Evolutionary conservation across 768 basidiomycete species (phyloP), one percentile per base, ranked within the genome.

Genomic region (Cyclocybe cylindracea): DNA sequence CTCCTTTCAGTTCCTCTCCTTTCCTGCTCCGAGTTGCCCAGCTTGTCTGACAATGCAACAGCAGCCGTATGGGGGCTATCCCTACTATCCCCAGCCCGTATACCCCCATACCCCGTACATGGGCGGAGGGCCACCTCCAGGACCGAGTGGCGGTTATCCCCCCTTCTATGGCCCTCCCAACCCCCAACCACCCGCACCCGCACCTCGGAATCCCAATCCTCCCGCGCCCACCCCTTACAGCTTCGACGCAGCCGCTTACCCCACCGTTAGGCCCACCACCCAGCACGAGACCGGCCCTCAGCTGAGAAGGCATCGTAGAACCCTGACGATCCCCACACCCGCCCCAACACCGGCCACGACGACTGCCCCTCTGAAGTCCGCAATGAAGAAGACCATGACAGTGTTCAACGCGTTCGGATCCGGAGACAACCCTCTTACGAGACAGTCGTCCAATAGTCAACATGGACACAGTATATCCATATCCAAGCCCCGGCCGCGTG

Each of bases 311-410:
- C 75, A 75, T 55, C 76, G 74, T 35, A 66, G 70, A 54, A 64
- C 53, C 50, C 55, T 51, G 37, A 61, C 61, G 5, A 51, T 55
- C 18, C 56, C 65, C 13, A 44, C 24, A 24, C 2, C 24, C 24
- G 24, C 59, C 8, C 19, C 51, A 31, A 37, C 58, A 36, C 52
- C 49, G n/a, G 44, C 53, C 24, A 24, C 48, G 10, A 38, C 56
- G 10, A 39, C 61, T 34, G 60, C 65, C 2, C 77, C 68, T 10
- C 70, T 83, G 37, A 86, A 77, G 67, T 79, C 86, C 33, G 84
- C 83, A 0, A 66, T 87, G 64, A 87, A 82, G 65, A 83, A 78
- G 62, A 60, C 71, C 14, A 63, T 64, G 14, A 58, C 53, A 9
- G 61, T 57, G 11, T 62, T 66, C 44, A 58, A 51, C 18, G 57